Evolutionary conservation across 768 basidiomycete species (phyloP).

Genomic region (Boletus fagicola): DNA sequence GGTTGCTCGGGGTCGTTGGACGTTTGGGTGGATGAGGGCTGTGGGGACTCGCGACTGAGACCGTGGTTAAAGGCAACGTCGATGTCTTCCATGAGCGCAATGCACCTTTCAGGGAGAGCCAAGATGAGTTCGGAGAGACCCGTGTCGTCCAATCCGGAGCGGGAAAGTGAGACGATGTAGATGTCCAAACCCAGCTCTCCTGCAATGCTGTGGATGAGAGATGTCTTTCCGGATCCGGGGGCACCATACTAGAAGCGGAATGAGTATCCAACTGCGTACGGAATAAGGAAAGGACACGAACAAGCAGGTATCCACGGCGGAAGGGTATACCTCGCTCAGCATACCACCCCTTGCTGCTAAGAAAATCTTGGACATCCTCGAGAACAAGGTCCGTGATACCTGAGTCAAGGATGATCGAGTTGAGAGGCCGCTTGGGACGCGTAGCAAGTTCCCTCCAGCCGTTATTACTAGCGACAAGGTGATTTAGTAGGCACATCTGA

Average conservation of each 20-base stretch:
- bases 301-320: slow-evolving; percentile 74
- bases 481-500: background rate
- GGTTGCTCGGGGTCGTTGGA: slow-evolving; percentile 4
- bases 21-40: background rate
- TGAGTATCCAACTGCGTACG: background rate
- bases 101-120: slow-evolving; percentile 64
- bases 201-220: slow-evolving; percentile 71
- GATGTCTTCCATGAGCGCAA: slow-evolving; percentile 82
- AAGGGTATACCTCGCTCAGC: slow-evolving; percentile 75
- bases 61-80: slow-evolving; percentile 67
- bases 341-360: slow-evolving; percentile 71
- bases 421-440: slow-evolving; percentile 62
- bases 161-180: slow-evolving; percentile 69
- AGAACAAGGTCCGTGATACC: slow-evolving; percentile 64
- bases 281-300: slow-evolving; percentile 18
- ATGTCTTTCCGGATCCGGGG: slow-evolving; percentile 78
- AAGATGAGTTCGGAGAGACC: slow-evolving; percentile 56
- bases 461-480: slow-evolving; percentile 24
- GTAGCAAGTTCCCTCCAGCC: slow-evolving; percentile 56
- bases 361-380: slow-evolving; percentile 69
- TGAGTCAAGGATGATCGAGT: slow-evolving; percentile 68
- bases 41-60: slow-evolving; percentile 34
- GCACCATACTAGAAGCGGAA: slow-evolving; percentile 52
- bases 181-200: slow-evolving; percentile 76
- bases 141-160: slow-evolving; percentile 60